Percentiles rank a stretch among this genome's conserved stretches.
phyloP scores from a whole-genome alignment of 805 yeast genomes.

The Yarrowia osloensis region DNA sequence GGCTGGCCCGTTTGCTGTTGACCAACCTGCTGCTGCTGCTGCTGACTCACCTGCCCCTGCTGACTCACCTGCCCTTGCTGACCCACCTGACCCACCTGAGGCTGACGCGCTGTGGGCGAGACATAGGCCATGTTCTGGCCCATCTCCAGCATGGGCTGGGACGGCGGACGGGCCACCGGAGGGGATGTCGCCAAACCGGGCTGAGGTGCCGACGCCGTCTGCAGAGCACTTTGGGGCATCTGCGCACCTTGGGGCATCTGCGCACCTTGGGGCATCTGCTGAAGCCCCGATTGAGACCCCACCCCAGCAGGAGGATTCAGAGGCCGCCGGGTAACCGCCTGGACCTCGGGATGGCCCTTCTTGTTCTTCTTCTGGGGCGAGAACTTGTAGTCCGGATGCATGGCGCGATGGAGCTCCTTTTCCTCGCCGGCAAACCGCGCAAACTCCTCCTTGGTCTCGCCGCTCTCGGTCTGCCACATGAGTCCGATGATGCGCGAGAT shows the following conservation, averaged over 20 bases:
- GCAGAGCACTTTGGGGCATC: too few relatives aligned
- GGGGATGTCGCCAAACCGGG: background rate
- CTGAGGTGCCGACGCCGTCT: background rate
- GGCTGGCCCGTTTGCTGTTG: background rate
- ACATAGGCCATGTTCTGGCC: background rate
- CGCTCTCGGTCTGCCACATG: constrained; percentile 50
- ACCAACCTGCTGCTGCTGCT: background rate
- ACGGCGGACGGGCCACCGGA: background rate
- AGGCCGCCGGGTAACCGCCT: constrained; percentile 3
- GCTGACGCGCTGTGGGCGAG: background rate
- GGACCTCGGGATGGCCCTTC: constrained; percentile 9
- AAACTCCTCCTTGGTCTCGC: constrained; percentile 45
- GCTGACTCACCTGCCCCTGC: constrained; percentile 6
- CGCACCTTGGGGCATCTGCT: background rate
- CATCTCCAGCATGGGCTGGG: constrained; percentile 18
- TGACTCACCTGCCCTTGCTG: background rate
- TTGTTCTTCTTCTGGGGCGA: constrained; percentile 46
- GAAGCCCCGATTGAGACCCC: too few relatives aligned
- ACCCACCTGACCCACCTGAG: background rate
- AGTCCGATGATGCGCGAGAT: constrained; percentile 49
- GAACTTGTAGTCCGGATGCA: constrained; percentile 51
- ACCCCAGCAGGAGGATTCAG: constrained; percentile 3
- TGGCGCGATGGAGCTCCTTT: constrained; percentile 46
- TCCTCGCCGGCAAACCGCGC: constrained; percentile 46
- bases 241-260: background rate